Evolutionary conservation across 345 rosid genomes (phyloP).

Genomic region (Ceriops zippeliana): DNA sequence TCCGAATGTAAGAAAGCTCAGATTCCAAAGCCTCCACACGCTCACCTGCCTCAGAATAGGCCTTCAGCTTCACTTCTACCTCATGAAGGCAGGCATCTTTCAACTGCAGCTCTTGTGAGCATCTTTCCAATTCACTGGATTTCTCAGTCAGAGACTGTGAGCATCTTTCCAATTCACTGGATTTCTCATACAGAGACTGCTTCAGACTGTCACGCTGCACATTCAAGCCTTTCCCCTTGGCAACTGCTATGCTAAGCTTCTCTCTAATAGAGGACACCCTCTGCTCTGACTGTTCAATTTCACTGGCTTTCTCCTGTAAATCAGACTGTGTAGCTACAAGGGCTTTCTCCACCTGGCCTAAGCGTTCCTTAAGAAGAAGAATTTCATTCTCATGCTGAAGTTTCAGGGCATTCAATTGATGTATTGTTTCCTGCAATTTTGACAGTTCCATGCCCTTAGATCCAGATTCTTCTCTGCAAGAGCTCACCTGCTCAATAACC

Average conservation of each 20-base stretch:
- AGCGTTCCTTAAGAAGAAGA: conserved; percentile 44
- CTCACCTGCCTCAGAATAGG: conserved; percentile 82
- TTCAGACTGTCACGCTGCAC: conserved; percentile 80
- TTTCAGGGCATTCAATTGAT: conserved; percentile 38
- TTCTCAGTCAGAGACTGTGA: conserved; percentile 62
- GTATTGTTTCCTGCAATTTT: conserved; percentile 46
- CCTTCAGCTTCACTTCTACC: conserved; percentile 65
- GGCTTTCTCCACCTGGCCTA: conserved; percentile 54
- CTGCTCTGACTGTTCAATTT: conserved; percentile 83
- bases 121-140: conserved; percentile 68
- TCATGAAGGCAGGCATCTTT: conserved; percentile 69
- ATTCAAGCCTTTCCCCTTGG: conserved; percentile 90
- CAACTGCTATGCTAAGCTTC: conserved; percentile 93
- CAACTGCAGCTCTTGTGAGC: conserved; percentile 65
- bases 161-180: conserved; percentile 70
- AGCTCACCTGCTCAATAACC: conserved; percentile 36
- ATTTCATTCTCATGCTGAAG: conserved; percentile 62
- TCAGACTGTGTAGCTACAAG: conserved; percentile 42
- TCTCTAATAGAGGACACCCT: conserved; percentile 77
- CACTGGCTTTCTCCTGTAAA: conserved; percentile 54
- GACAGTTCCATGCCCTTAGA: conserved; percentile 44
- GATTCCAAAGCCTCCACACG: conserved; percentile 93
- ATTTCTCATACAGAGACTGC: conserved; percentile 65
- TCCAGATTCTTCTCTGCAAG: conserved; percentile 38
- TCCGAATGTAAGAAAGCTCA: conserved; percentile 96